Percentiles rank a stretch among this genome's conserved stretches.
Conservation (phyloP, 805 yeast species). For the Debaryomyces prosopidis region DNA sequence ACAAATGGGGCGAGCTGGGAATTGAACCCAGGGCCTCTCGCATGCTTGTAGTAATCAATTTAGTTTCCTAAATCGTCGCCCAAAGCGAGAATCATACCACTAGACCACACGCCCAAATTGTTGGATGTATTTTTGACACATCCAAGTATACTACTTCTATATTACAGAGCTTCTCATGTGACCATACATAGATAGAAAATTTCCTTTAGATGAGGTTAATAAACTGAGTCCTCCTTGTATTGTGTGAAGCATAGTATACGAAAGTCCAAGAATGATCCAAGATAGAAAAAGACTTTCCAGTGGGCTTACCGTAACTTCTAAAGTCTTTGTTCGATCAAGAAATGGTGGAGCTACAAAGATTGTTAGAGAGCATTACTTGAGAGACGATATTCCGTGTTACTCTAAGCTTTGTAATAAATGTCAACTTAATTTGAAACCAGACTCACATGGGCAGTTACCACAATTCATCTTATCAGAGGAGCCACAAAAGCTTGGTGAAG, state of each 20-base stretch:
- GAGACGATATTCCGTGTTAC: conserved; percentile 91
- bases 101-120: conserved; percentile 11
- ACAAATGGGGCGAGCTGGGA: conserved; percentile 47
- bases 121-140: not conserved
- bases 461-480: conserved; percentile 61
- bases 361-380: conserved; percentile 89
- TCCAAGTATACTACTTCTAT: not conserved
- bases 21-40: conserved; percentile 67
- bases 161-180: not conserved
- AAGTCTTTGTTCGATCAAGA: conserved; percentile 88
- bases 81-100: conserved; percentile 14
- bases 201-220: not conserved
- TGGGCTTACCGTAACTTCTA: conserved; percentile 68
- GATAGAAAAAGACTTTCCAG: conserved; percentile 37
- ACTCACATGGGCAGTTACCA: conserved; percentile 68
- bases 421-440: conserved; percentile 51
- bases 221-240: too few species aligned
- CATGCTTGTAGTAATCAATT: conserved; percentile 26
- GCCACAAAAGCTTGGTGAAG: conserved; percentile 51
- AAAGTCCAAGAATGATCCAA: conserved; percentile 1
- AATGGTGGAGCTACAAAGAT: conserved; percentile 88
- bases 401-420: conserved; percentile 72
- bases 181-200: not conserved
- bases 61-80: conserved; percentile 6
- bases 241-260: not conserved